These are phyloP conservation scores for Zymoseptoria crescenta DNA, from an alignment of 2,329 filamentous ascomycete genomes.

Conservation along the genomic window DNA sequence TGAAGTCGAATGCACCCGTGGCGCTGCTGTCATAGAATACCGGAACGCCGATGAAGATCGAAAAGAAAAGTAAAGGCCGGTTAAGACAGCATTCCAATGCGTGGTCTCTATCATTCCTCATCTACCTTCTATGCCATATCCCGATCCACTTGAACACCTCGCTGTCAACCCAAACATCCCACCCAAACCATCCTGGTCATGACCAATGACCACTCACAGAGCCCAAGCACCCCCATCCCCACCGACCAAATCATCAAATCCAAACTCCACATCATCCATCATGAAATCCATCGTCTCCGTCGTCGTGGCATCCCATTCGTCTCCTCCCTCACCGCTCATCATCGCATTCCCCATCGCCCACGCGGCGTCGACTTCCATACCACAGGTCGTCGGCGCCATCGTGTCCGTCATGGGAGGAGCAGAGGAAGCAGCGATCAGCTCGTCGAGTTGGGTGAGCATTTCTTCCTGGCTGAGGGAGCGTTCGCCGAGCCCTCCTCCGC, in stretches of 20 bases:
- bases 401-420: background rate
- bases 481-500: conserved; percentile 1
- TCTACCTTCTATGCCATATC: background rate
- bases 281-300: conserved; percentile 10
- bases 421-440: conserved; percentile 18
- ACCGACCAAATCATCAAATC: background rate
- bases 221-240: background rate
- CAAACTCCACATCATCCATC: conserved; percentile 18
- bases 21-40: too few relatives aligned
- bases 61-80: too few relatives aligned
- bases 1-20: conserved; percentile 7
- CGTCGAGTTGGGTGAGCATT: conserved; percentile 17
- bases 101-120: too few relatives aligned
- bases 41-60: too few relatives aligned
- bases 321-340: conserved; percentile 5
- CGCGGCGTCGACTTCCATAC: background rate
- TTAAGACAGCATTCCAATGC: too few relatives aligned
- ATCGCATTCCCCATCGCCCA: background rate
- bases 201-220: conserved; percentile 1
- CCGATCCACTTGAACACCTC: background rate
- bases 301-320: background rate
- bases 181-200: background rate
- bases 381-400: conserved; percentile 1
- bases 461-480: conserved; percentile 9
- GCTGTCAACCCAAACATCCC: background rate